phyloP scores from a whole-genome alignment of 164 flowering plant genomes.

The Stephania japonica region DNA sequence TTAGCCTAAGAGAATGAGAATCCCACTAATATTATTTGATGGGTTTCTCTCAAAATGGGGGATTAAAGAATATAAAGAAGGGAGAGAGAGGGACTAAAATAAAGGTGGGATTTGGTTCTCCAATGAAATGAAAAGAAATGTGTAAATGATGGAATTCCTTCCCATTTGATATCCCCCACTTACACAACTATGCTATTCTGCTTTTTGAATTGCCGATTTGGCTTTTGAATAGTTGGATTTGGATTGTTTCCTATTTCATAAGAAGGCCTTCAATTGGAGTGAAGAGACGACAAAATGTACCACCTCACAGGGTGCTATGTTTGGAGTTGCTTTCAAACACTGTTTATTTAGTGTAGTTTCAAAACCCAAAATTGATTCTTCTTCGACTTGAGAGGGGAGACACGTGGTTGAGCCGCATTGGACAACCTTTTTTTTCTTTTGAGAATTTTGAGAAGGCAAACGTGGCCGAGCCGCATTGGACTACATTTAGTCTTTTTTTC shows the following conservation, averaged over 20 bases:
- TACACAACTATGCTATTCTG: background rate
- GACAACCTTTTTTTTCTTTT: too few species aligned
- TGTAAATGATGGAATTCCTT: background rate
- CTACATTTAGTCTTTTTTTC: too few species aligned
- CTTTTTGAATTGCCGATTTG: background rate
- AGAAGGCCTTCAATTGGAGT: background rate
- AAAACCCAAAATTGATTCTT: background rate
- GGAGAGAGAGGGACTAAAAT: background rate
- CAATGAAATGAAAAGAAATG: background rate
- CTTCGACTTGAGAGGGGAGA: background rate
- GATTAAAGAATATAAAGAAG: background rate
- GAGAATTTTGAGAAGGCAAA: background rate
- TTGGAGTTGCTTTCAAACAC: background rate
- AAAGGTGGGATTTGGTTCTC: background rate
- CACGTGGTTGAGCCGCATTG: background rate
- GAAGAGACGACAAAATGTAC: background rate
- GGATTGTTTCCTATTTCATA: background rate
- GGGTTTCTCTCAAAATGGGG: background rate
- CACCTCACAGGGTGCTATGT: background rate
- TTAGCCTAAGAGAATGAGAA: constrained; percentile 28
- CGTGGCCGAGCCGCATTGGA: too few species aligned
- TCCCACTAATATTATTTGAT: constrained; percentile 22
- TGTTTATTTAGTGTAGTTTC: background rate
- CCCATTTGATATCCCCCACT: too few species aligned
- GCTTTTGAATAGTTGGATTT: background rate